Evolutionary conservation across 2,329 filamentous ascomycete genomes (phyloP).

Genomic region (Monosporascus sp.): DNA sequence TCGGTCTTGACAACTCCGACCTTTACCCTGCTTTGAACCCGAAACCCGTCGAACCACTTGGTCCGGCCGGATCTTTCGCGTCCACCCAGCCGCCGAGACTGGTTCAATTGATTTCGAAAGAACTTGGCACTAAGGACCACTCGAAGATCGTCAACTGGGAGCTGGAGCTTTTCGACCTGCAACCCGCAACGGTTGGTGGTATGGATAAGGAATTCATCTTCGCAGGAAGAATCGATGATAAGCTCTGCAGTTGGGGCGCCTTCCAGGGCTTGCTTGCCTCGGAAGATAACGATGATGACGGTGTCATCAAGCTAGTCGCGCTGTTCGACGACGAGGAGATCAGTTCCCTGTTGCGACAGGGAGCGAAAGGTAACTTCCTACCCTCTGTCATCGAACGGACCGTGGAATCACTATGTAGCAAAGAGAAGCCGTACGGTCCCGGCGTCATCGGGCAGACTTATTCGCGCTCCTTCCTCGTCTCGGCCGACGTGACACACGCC

Average conservation of each 20-base stretch:
- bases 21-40: constrained; percentile 29
- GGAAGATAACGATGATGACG: constrained; percentile 48
- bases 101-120: constrained; percentile 72
- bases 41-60: constrained; percentile 42
- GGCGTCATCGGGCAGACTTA: constrained; percentile 74
- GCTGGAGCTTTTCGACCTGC: constrained; percentile 86
- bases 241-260: constrained; percentile 92
- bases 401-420: constrained; percentile 55
- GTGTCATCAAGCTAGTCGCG: constrained; percentile 83
- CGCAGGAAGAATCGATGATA: constrained; percentile 92
- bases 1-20: constrained; percentile 76
- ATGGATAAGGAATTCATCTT: constrained; percentile 92
- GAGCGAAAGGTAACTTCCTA: constrained; percentile 84
- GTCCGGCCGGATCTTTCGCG: constrained; percentile 65
- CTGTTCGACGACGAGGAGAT: constrained; percentile 98
- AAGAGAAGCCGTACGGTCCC: constrained; percentile 41
- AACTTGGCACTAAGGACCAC: constrained; percentile 70
- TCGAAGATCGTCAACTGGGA: constrained; percentile 90
- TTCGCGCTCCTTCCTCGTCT: constrained; percentile 87
- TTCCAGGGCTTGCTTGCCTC: constrained; percentile 75
- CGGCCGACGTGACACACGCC: constrained; percentile 88
- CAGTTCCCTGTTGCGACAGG: constrained; percentile 83
- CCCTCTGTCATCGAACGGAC: constrained; percentile 75
- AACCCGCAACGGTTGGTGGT: constrained; percentile 78
- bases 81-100: constrained; percentile 80